Conservation (phyloP, 371 early-diverging fungal species). For the Syncephalastrum sp. region DNA sequence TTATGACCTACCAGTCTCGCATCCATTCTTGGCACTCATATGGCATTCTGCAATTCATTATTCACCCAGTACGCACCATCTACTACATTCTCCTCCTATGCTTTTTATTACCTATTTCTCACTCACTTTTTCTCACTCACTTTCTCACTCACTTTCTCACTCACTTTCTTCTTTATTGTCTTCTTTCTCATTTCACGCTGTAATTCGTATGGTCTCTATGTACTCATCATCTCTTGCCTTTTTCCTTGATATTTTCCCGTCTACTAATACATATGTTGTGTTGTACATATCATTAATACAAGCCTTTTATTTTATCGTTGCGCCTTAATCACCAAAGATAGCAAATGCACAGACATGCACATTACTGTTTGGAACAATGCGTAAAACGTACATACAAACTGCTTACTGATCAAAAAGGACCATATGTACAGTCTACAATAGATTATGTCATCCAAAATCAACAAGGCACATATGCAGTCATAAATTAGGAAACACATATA, state of each 20-base stretch:
- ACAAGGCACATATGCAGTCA: too few relatives aligned
- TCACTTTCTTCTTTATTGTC: slow-evolving; percentile 3
- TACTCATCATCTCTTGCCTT: slow-evolving; percentile 3
- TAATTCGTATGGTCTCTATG: slow-evolving; percentile 5
- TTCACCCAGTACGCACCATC: not conserved
- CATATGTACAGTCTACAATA: too few relatives aligned
- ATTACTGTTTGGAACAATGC: too few relatives aligned
- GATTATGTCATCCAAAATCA: too few relatives aligned
- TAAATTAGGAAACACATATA: too few relatives aligned
- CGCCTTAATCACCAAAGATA: not conserved
- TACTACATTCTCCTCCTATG: slow-evolving; percentile 2
- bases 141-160: slow-evolving; percentile 3
- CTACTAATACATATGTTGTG: not conserved
- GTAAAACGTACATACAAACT: too few relatives aligned
- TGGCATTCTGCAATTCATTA: slow-evolving; percentile 3
- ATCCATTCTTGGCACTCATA: not conserved
- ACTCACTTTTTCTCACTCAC: slow-evolving; percentile 2
- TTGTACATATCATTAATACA: slow-evolving; percentile 1
- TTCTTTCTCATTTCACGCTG: slow-evolving; percentile 1
- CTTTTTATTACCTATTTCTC: slow-evolving; percentile 4
- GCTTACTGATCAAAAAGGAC: too few relatives aligned
- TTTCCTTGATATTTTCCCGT: not conserved
- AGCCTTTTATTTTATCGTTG: not conserved
- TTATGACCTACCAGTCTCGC: slow-evolving; percentile 5
- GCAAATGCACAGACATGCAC: slow-evolving; percentile 7